Percentiles rank a stretch among this genome's conserved stretches.
Conservation (phyloP, 495 filamentous ascomycete genomes). For the Copromyces sp. region DNA sequence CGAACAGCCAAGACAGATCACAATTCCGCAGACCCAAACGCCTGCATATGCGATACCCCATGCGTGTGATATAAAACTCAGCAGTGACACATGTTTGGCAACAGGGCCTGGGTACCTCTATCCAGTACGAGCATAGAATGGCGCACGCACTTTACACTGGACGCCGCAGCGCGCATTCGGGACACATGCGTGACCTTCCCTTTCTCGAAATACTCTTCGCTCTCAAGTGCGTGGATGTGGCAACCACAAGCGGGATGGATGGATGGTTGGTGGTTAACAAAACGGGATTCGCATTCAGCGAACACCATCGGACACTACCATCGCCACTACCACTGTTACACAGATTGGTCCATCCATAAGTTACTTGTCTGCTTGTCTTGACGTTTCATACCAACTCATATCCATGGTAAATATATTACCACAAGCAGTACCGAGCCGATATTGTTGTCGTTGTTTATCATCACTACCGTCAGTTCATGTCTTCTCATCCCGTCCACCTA, state of each 20-base stretch:
- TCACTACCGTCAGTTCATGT: not conserved
- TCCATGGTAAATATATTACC: not conserved
- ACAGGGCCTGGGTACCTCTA: not conserved
- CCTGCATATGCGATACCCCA: not conserved
- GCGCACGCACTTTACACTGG: not conserved
- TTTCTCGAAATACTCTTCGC: not conserved
- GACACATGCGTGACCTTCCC: not conserved
- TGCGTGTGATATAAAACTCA: not conserved
- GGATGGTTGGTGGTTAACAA: not conserved
- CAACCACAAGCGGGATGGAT: not conserved
- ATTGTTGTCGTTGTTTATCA: not conserved
- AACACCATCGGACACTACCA: not conserved
- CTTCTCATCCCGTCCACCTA: not conserved
- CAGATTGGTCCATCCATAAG: not conserved
- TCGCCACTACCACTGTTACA: not conserved
- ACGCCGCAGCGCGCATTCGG: not conserved
- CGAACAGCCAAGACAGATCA: not conserved
- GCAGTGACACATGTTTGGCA: not conserved
- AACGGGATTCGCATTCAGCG: not conserved
- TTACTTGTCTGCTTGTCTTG: not conserved
- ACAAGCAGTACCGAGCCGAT: not conserved
- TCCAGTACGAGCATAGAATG: not conserved
- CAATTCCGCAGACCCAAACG: not conserved
- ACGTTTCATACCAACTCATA: not conserved
- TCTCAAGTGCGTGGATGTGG: not conserved